Conservation (phyloP, 140 eudicot species). For the Ambrosia hybrid region DNA sequence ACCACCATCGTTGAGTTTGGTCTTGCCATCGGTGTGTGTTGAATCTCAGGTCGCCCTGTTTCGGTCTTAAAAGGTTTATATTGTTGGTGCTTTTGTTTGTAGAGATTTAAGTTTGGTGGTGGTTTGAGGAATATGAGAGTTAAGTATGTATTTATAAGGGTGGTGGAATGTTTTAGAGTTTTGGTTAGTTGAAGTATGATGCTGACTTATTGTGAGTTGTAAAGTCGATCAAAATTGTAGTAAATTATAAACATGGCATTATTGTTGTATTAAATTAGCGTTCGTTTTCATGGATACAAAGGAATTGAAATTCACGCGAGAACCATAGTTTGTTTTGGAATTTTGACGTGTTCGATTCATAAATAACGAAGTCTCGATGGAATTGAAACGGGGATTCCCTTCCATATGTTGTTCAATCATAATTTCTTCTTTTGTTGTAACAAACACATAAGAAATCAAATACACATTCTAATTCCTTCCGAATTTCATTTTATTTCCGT, state of each 20-base stretch:
- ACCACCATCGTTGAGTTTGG: neutral
- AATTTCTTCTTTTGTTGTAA: too few species aligned
- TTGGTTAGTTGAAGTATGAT: neutral
- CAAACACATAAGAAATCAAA: too few species aligned
- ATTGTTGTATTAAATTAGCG: slow-evolving; percentile 10
- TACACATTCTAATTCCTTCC: too few species aligned
- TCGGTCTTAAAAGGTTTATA: neutral
- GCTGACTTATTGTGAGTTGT: slow-evolving; percentile 23
- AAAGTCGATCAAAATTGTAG: slow-evolving; percentile 20
- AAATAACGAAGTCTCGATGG: too few species aligned
- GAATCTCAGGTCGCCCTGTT: slow-evolving; percentile 21
- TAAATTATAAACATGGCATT: neutral
- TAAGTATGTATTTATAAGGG: slow-evolving; percentile 19
- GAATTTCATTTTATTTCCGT: too few species aligned
- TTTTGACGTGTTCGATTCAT: too few species aligned
- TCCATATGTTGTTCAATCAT: too few species aligned
- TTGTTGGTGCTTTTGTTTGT: neutral
- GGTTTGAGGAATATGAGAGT: slow-evolving; percentile 1
- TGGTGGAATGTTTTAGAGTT: neutral
- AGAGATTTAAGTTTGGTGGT: neutral
- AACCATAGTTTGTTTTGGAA: too few species aligned
- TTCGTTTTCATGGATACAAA: too few species aligned
- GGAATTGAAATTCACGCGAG: too few species aligned
- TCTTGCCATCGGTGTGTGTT: slow-evolving; percentile 22
- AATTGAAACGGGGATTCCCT: too few species aligned